These are phyloP conservation scores for Phylloporus arenicola DNA, from an alignment of 768 basidiomycete species.

Conservation along the genomic window DNA sequence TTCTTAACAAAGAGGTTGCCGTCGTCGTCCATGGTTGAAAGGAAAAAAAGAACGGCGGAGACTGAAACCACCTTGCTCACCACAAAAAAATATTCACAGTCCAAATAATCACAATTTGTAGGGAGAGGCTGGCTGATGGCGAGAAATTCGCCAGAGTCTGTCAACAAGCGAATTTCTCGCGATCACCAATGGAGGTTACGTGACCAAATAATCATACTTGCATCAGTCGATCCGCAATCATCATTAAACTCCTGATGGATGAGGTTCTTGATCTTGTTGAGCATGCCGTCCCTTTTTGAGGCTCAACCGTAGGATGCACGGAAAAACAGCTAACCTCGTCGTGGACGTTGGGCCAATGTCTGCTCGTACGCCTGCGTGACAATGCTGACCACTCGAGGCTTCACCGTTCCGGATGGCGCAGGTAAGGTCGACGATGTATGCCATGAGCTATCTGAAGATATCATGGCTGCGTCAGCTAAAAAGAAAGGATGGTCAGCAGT, in stretches of 20 bases:
- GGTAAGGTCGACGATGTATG: neutral
- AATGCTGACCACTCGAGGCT: neutral
- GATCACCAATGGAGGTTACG: no score
- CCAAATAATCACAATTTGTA: no score
- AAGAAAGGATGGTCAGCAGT: neutral
- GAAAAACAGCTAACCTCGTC: neutral
- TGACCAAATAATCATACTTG: no score
- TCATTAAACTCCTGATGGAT: neutral
- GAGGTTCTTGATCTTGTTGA: neutral
- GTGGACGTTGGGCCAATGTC: neutral
- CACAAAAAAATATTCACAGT: no score
- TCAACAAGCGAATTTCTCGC: no score
- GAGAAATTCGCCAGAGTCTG: no score
- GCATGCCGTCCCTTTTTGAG: neutral
- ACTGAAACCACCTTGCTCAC: no score
- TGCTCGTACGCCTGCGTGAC: neutral
- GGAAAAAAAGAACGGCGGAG: neutral
- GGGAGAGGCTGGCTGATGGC: no score
- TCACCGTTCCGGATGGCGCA: neutral
- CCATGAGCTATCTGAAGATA: neutral
- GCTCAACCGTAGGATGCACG: no score
- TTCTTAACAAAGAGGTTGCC: constrained; percentile 20
- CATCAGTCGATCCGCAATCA: no score
- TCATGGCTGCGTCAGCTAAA: neutral
- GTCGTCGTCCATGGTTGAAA: neutral